Evolutionary conservation across 257 asterid species (phyloP).

Genomic region (Nicotiana attenuata): DNA sequence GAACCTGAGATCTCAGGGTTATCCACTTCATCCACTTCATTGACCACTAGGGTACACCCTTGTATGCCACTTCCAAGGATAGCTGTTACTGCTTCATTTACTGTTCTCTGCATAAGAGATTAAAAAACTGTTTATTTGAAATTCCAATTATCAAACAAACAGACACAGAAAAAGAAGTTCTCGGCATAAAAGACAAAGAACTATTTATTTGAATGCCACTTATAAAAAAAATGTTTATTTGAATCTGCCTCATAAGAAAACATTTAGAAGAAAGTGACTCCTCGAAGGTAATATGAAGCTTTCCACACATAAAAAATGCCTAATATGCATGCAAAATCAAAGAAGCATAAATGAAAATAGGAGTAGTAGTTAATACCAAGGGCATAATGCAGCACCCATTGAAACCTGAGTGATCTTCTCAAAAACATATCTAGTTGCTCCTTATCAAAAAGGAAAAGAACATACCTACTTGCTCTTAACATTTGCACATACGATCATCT

Average conservation of each 20-base stretch:
- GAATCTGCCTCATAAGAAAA: no score
- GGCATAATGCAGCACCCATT: background rate
- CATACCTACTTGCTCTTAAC: background rate
- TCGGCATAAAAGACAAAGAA: background rate
- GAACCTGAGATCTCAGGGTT: slow-evolving; percentile 15
- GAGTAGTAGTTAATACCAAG: background rate
- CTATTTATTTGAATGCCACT: background rate
- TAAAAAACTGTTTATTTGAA: no score
- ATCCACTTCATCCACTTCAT: slow-evolving; percentile 30
- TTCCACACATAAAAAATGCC: background rate
- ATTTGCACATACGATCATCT: background rate
- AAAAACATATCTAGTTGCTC: background rate
- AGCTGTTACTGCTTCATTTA: slow-evolving; percentile 58
- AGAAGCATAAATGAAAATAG: background rate
- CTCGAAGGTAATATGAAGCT: no score
- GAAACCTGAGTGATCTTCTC: background rate
- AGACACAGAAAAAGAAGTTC: no score
- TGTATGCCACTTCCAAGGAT: slow-evolving; percentile 56
- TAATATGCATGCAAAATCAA: background rate
- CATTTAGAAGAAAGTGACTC: no score
- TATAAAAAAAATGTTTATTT: background rate
- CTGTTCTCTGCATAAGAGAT: slow-evolving; percentile 38
- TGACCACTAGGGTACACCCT: slow-evolving; percentile 18
- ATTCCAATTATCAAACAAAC: no score
- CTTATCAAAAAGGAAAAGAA: background rate